phyloP scores from a whole-genome alignment of 371 early-diverging fungal genomes.

The Capillidium heterosporum region DNA sequence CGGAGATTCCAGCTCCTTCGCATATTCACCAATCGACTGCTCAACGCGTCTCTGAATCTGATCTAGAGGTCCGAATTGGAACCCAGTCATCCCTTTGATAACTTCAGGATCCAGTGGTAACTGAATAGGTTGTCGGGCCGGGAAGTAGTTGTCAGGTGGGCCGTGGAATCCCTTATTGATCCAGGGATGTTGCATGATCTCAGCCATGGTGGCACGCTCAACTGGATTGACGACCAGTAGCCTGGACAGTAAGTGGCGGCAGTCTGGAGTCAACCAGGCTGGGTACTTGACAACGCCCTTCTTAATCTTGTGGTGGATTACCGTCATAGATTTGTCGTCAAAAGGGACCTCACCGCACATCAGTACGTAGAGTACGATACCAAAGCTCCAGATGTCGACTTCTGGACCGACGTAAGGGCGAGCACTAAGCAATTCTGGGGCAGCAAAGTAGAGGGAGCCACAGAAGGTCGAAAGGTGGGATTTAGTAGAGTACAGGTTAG shows the following conservation, averaged over 20 bases:
- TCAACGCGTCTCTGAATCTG: conserved; percentile 42
- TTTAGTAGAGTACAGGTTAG: conserved; percentile 72
- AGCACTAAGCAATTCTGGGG: conserved; percentile 85
- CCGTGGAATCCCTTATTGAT: conserved; percentile 53
- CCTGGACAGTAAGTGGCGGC: conserved; percentile 51
- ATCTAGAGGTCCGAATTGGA: conserved; percentile 69
- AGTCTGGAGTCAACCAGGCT: conserved; percentile 42
- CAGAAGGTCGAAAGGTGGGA: conserved; percentile 76
- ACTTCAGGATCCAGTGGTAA: conserved; percentile 55
- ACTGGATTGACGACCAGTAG: conserved; percentile 58
- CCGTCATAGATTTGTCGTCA: conserved; percentile 73
- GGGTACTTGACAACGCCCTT: conserved; percentile 59
- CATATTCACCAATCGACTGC: conserved; percentile 23
- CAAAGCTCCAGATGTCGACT: conserved; percentile 92
- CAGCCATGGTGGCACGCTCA: conserved; percentile 55
- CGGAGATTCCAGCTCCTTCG: conserved; percentile 11
- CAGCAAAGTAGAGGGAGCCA: conserved; percentile 92
- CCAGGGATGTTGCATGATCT: conserved; percentile 75
- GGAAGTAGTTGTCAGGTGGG: conserved; percentile 41
- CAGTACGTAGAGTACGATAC: conserved; percentile 87
- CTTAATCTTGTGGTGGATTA: conserved; percentile 81
- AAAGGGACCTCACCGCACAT: conserved; percentile 91
- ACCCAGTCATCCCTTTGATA: conserved; percentile 66
- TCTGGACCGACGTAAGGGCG: conserved; percentile 84
- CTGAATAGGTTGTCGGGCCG: conserved; percentile 41